Base-by-base conservation (phyloP, 768 basidiomycete genomes). In the Hericium erinaceus region DNA sequence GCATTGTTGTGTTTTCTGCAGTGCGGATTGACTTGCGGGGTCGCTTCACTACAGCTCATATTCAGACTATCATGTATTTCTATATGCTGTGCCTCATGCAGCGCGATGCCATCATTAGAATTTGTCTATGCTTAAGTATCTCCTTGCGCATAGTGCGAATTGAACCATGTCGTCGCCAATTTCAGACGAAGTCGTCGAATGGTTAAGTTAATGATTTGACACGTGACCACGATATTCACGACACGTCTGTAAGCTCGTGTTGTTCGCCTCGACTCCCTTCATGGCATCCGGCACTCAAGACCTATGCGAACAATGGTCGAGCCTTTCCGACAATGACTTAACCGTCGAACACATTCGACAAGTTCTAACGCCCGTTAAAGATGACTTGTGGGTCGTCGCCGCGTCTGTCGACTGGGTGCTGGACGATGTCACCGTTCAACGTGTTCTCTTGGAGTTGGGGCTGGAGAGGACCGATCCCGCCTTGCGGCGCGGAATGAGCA, bases 321-420 rank as follows among this genome's bases (percentile, higher is more conserved):
- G 68, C 48, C 75, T 86, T 56, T 61, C 73, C 39, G 81, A 90
- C 69, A 69, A 76, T 39, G 76, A 85, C n/a, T 65, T 92, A 57
- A 82, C 82, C 3, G 64, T 71, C 0, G 76, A 81, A 51, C 64
- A 66, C 44, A 71, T 88, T 26, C 69, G 73, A 22, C 65, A 78
- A 22, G 64, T 76, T 18, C 77, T 94, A 18, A 72, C 68, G 9
- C 64, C 72, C 22, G 71, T 87, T 41, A 69, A 73, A 44, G 83
- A 92, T 64, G 86, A 93, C 68, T 70, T 84, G 9, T 93, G 90
- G 89, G 85, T 84, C 15, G 79, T 78, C 39, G 81, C 85, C n/a
- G 88, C 89, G 2, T 87, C 82, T 63, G 72, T 76, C 24, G 89
- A 91, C 72, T 77, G 85, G 57, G 69, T 86, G 24, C 71, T 86